Evolutionary conservation across 139 green algal genomes (phyloP).

Genomic region (Chlorella sp.): DNA sequence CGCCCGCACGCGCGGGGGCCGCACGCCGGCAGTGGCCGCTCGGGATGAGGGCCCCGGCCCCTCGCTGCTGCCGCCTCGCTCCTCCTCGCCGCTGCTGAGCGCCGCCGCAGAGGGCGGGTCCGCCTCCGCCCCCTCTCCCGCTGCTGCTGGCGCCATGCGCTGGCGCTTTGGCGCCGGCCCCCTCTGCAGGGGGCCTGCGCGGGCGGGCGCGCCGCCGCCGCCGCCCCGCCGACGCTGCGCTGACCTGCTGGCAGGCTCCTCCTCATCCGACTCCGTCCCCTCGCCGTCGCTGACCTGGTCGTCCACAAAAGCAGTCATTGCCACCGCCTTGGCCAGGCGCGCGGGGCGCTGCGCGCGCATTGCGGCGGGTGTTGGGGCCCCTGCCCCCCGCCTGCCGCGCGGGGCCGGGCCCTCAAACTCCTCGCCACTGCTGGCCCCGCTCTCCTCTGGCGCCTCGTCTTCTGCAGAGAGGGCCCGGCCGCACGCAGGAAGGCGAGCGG

Average conservation of each 20-base stretch:
- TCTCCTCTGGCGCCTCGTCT: too few species aligned
- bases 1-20: conserved; percentile 30
- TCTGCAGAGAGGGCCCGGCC: too few species aligned
- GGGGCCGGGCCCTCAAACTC: too few species aligned
- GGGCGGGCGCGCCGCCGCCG: background rate
- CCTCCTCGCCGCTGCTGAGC: background rate
- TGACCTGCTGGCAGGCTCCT: background rate
- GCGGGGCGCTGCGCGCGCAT: background rate
- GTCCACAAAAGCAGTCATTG: background rate
- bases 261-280: conserved; percentile 2
- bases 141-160: background rate
- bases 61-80: background rate
- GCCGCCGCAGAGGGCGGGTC: background rate
- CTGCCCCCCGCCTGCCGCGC: too few species aligned
- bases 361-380: background rate
- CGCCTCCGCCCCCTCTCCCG: background rate
- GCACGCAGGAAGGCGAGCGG: too few species aligned
- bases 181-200: background rate
- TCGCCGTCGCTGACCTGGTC: background rate
- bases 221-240: background rate
- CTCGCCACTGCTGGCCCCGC: too few species aligned
- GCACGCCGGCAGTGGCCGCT: background rate
- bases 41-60: background rate
- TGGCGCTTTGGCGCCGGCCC: background rate
- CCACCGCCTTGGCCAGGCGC: conserved; percentile 11